Evolutionary conservation across 2,329 filamentous ascomycete species (phyloP).

Genomic region (Talaromyces sp.): DNA sequence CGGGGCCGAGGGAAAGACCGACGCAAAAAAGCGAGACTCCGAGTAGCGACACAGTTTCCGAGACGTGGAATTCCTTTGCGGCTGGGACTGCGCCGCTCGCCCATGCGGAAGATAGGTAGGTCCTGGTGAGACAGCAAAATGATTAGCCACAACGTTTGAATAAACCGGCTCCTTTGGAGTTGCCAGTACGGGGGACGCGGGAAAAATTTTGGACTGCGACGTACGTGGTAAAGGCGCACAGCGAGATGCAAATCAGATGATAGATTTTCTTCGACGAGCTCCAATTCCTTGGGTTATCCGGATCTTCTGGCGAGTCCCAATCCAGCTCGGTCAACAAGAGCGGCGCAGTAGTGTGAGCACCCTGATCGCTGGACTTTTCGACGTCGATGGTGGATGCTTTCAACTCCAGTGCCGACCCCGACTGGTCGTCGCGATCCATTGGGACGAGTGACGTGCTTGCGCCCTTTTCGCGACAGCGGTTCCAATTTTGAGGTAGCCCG

Average conservation of each 20-base stretch:
- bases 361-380: neutral
- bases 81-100: neutral
- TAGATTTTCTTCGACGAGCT: neutral
- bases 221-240: neutral
- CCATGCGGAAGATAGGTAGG: neutral
- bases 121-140: neutral
- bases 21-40: conserved; percentile 4
- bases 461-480: neutral
- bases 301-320: neutral
- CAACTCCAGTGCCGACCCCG: neutral
- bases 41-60: conserved; percentile 4
- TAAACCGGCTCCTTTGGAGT: neutral
- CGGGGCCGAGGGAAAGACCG: conserved; percentile 12
- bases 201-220: neutral
- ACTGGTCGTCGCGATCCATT: neutral
- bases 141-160: neutral
- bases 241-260: neutral
- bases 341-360: neutral
- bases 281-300: neutral
- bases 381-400: neutral
- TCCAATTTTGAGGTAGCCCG: neutral
- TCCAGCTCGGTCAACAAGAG: neutral
- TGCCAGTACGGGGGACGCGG: neutral
- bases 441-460: neutral
- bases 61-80: conserved; percentile 2